Conservation (phyloP, 2,329 filamentous ascomycete genomes). For the Pseudogymnoascus sp. region DNA sequence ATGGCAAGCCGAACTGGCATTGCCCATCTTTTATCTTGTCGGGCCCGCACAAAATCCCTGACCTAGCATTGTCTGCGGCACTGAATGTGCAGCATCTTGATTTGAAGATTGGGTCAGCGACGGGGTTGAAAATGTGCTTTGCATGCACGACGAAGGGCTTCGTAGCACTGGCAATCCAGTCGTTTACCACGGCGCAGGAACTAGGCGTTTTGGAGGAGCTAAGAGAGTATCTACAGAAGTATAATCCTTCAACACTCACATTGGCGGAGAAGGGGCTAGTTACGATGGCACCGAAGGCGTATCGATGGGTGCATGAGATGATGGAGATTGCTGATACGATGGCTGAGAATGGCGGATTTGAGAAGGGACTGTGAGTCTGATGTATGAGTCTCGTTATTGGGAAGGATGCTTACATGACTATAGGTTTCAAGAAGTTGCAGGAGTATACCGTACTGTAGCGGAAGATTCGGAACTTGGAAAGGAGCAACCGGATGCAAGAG, state of each 20-base stretch:
- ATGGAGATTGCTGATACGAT: conserved; percentile 63
- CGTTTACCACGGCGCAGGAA: conserved; percentile 58
- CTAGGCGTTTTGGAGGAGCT: conserved; percentile 50
- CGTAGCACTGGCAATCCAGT: conserved; percentile 60
- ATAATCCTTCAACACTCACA: conserved; percentile 26
- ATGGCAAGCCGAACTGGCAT: conserved; percentile 9
- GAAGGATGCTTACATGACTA: neutral
- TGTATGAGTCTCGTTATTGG: neutral
- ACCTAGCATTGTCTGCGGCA: conserved; percentile 22
- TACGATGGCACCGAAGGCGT: conserved; percentile 63
- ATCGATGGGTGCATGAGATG: conserved; percentile 70
- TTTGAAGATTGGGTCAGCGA: conserved; percentile 43
- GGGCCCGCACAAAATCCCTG: conserved; percentile 41
- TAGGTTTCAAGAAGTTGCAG: conserved; percentile 46
- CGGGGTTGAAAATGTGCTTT: conserved; percentile 58
- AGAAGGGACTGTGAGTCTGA: neutral
- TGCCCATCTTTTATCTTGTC: neutral
- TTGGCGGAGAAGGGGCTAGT: conserved; percentile 46
- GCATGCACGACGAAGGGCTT: conserved; percentile 56
- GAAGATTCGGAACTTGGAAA: conserved; percentile 51
- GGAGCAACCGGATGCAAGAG: conserved; percentile 48
- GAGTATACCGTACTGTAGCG: conserved; percentile 54
- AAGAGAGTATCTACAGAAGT: conserved; percentile 1
- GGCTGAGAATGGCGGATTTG: conserved; percentile 48
- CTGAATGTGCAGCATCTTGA: conserved; percentile 47